Evolutionary conservation across 2,329 filamentous ascomycete genomes (phyloP).

Genomic region (Cytospora mali): DNA sequence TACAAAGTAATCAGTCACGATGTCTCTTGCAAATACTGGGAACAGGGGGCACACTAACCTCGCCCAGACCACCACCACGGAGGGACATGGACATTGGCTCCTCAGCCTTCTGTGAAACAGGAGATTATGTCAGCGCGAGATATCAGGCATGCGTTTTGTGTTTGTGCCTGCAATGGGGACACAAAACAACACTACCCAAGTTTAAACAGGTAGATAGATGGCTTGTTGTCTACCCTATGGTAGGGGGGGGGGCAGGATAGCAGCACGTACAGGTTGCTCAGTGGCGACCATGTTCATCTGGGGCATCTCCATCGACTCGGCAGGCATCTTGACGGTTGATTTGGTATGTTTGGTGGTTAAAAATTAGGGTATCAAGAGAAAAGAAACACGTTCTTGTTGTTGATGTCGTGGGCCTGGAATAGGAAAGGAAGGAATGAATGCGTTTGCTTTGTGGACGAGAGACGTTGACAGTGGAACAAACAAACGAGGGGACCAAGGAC

Average conservation of each 20-base stretch:
- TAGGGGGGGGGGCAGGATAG: conserved; percentile 26
- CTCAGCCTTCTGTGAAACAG: conserved; percentile 24
- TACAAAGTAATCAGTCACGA: background rate
- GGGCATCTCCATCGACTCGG: conserved; percentile 28
- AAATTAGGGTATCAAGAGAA: background rate
- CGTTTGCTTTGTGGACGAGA: background rate
- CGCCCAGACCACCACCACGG: conserved; percentile 33
- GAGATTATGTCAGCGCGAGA: background rate
- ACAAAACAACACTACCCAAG: conserved; percentile 3
- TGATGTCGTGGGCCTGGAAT: background rate
- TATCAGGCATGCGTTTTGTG: background rate
- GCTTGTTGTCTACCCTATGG: no score
- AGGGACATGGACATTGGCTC: conserved; percentile 34
- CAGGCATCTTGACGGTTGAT: conserved; percentile 22
- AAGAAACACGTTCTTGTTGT: background rate
- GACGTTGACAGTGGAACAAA: background rate
- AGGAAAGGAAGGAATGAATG: background rate
- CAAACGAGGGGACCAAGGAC: background rate
- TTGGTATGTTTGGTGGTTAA: conserved; percentile 3
- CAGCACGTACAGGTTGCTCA: conserved; percentile 35
- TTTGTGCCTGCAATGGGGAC: background rate
- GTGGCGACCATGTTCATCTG: conserved; percentile 26
- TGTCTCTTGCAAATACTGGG: background rate
- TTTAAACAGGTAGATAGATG: no score
- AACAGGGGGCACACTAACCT: conserved; percentile 11